These are phyloP conservation scores for Mortierella alpina DNA, from an alignment of 192 early-diverging fungal genomes.

Conservation along the genomic window DNA sequence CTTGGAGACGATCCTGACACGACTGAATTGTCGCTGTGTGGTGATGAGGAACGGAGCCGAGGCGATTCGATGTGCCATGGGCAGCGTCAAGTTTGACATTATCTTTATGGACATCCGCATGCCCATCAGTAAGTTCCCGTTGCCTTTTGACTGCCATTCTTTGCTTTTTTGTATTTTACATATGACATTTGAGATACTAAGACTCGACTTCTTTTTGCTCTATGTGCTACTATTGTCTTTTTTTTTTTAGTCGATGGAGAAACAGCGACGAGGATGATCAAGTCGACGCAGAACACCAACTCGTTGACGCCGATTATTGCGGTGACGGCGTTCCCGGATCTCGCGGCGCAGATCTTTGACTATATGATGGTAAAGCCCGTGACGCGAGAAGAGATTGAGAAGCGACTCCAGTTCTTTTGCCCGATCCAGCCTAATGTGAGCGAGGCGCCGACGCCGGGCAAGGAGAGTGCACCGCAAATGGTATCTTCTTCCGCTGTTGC, in stretches of 20 bases:
- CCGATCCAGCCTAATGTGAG: conserved; percentile 42
- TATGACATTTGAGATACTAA: not conserved
- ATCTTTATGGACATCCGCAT: conserved; percentile 96
- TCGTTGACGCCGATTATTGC: conserved; percentile 85
- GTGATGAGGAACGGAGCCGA: conserved; percentile 92
- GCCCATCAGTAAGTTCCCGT: conserved; percentile 82
- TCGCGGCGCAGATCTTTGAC: conserved; percentile 68
- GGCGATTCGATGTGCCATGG: conserved; percentile 90
- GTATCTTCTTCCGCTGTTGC: not conserved
- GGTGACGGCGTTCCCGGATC: conserved; percentile 72
- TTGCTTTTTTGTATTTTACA: not conserved
- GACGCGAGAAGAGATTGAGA: conserved; percentile 69
- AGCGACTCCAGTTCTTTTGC: conserved; percentile 60
- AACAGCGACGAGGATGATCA: conserved; percentile 93
- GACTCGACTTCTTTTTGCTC: not conserved
- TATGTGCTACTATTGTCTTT: conserved; percentile 9
- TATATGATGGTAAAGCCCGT: conserved; percentile 81
- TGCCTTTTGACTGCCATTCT: not conserved
- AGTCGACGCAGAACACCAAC: conserved; percentile 91
- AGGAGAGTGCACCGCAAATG: conserved; percentile 16
- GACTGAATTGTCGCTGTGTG: conserved; percentile 82
- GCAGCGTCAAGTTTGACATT: conserved; percentile 88
- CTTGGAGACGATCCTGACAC: conserved; percentile 86
- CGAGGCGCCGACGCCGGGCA: conserved; percentile 27
- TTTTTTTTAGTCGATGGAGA: conserved; percentile 84